Percentiles rank a stretch among this genome's conserved stretches.
phyloP scores from a whole-genome alignment of 1,139 yeast genomes.

The Wickerhamomyces sp. region DNA sequence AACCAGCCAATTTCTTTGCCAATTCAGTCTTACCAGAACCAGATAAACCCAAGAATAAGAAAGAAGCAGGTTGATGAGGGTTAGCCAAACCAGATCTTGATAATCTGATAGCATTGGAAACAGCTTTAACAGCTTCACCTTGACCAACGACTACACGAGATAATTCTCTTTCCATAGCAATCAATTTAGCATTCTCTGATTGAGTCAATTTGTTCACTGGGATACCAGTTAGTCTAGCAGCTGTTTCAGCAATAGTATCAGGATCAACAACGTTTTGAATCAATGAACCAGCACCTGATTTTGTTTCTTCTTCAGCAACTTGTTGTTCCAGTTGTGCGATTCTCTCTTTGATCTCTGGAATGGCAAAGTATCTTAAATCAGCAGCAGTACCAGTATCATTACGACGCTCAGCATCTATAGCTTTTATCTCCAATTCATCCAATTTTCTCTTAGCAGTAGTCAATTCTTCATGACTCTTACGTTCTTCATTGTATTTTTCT shows the following conservation, averaged over 20 bases:
- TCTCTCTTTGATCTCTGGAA: conserved; percentile 81
- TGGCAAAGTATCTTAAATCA: conserved; percentile 92
- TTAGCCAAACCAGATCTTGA: conserved; percentile 94
- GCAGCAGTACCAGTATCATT: conserved; percentile 94
- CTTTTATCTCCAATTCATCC: conserved; percentile 89
- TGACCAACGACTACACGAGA: conserved; percentile 90
- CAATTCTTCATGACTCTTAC: conserved; percentile 86
- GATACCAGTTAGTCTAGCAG: conserved; percentile 94
- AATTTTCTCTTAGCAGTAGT: conserved; percentile 84
- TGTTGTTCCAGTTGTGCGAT: conserved; percentile 70
- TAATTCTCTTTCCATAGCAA: conserved; percentile 88
- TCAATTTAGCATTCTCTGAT: conserved; percentile 89
- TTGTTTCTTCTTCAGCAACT: conserved; percentile 71
- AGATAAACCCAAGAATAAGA: conserved; percentile 88
- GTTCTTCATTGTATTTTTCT: conserved; percentile 82
- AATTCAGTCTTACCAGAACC: conserved; percentile 99
- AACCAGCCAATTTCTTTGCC: conserved; percentile 94
- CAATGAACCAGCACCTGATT: conserved; percentile 58
- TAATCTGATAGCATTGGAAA: conserved; percentile 88
- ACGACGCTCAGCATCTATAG: conserved; percentile 95
- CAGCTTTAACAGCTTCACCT: conserved; percentile 93
- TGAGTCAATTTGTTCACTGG: conserved; percentile 97
- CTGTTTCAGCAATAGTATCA: conserved; percentile 94
- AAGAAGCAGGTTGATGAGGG: conserved; percentile 95
- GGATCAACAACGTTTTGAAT: conserved; percentile 86